These are phyloP conservation scores for Mortierella sp. DNA, from an alignment of 371 early-diverging fungal species.

Conservation along the genomic window DNA sequence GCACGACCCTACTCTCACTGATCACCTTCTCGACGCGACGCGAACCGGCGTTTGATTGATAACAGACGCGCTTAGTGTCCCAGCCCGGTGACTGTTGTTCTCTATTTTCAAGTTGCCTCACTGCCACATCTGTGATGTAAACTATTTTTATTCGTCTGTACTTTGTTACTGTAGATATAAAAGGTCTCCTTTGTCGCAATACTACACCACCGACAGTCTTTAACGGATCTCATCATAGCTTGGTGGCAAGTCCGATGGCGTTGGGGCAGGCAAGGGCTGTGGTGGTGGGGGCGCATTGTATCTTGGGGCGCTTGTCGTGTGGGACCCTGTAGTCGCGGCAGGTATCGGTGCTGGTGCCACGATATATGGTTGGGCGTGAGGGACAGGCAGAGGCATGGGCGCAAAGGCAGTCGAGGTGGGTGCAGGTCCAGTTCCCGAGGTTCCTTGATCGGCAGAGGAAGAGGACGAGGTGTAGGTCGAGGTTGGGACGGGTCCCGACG, in stretches of 20 bases:
- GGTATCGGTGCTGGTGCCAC: not conserved
- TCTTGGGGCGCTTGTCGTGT: not conserved
- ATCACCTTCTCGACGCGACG: not conserved
- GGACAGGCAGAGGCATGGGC: conserved; percentile 1
- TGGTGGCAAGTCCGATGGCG: conserved; percentile 33
- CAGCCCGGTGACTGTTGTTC: no score
- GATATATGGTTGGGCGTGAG: conserved; percentile 2
- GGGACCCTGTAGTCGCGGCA: not conserved
- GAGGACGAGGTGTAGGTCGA: conserved; percentile 1
- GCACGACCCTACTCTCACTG: not conserved
- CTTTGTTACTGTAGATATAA: not conserved
- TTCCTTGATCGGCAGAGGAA: not conserved
- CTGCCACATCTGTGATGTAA: not conserved
- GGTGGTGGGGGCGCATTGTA: conserved; percentile 2
- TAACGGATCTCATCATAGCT: conserved; percentile 27
- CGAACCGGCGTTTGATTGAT: not conserved
- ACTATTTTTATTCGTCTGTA: not conserved
- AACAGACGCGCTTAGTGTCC: not conserved
- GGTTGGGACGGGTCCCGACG: conserved; percentile 17
- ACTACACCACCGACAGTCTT: not conserved
- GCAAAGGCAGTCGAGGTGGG: conserved; percentile 18
- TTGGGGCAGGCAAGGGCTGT: conserved; percentile 14
- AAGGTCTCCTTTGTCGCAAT: not conserved
- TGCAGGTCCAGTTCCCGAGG: not conserved
- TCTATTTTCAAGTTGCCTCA: not conserved